These are phyloP conservation scores for Flaveria sonorensis DNA, from an alignment of 129 eudicot genomes.

Conservation along the genomic window DNA sequence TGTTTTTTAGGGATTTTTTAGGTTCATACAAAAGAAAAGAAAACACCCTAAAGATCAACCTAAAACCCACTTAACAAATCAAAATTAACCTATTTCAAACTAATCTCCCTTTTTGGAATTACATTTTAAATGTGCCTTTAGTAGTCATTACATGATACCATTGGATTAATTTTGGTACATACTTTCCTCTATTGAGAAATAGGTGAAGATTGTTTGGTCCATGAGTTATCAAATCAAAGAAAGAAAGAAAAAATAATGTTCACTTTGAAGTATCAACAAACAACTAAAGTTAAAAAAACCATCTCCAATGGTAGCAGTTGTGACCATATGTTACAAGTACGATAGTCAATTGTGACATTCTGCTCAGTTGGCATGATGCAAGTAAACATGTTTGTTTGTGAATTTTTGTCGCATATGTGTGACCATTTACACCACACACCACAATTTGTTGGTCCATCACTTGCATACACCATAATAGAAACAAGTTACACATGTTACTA, in stretches of 20 bases:
- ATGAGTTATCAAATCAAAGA: neutral
- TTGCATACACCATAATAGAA: constrained; percentile 9
- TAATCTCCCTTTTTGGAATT: too few species aligned
- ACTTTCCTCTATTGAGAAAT: too few species aligned
- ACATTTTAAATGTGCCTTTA: too few species aligned
- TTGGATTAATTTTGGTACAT: neutral
- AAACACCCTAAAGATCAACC: too few species aligned
- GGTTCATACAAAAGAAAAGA: too few species aligned
- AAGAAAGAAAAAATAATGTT: neutral
- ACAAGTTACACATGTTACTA: constrained; percentile 2
- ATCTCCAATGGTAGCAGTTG: neutral
- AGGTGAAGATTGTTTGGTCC: neutral
- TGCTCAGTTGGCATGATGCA: constrained; percentile 11
- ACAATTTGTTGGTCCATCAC: neutral
- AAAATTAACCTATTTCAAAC: too few species aligned
- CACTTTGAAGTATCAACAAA: constrained; percentile 2
- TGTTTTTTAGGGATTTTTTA: too few species aligned
- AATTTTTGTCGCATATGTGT: constrained; percentile 5
- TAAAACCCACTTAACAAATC: too few species aligned
- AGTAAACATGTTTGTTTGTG: neutral
- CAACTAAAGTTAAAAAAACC: neutral
- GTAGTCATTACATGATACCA: too few species aligned
- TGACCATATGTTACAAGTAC: neutral
- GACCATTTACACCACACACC: neutral
- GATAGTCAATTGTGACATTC: constrained; percentile 8